A percentile compares a stretch with the other conserved stretches of the same genome.
phyloP scores from a whole-genome alignment of 116 monocot species.

The Iris pallida region DNA sequence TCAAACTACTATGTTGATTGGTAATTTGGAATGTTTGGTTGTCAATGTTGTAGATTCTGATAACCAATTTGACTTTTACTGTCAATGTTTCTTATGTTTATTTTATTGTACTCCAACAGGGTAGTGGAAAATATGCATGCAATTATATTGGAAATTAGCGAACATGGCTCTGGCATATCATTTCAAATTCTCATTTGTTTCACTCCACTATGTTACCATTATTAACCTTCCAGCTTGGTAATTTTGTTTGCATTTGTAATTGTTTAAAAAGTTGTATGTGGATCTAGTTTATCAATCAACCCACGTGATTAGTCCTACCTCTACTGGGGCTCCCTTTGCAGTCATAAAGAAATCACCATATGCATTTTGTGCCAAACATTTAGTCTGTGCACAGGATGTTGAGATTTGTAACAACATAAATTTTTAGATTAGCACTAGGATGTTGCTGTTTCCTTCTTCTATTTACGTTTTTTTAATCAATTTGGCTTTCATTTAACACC shows the following conservation, averaged over 20 bases:
- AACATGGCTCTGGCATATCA: not conserved
- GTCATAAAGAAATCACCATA: not conserved
- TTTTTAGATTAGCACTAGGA: too few species aligned
- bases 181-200: not conserved
- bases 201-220: not conserved
- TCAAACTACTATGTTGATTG: not conserved
- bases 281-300: not conserved
- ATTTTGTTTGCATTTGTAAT: too few species aligned
- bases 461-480: too few species aligned
- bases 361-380: not conserved
- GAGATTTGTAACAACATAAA: too few species aligned
- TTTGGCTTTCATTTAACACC: too few species aligned
- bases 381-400: too few species aligned
- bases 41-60: not conserved
- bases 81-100: not conserved
- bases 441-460: too few species aligned
- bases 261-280: not conserved
- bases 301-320: not conserved
- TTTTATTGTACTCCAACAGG: not conserved
- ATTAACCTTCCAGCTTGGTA: not conserved
- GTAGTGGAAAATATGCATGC: not conserved
- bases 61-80: not conserved
- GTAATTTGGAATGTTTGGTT: not conserved
- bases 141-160: not conserved
- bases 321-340: not conserved